Base-by-base conservation (phyloP, 441 rosid species). In the Populus hybrid region DNA sequence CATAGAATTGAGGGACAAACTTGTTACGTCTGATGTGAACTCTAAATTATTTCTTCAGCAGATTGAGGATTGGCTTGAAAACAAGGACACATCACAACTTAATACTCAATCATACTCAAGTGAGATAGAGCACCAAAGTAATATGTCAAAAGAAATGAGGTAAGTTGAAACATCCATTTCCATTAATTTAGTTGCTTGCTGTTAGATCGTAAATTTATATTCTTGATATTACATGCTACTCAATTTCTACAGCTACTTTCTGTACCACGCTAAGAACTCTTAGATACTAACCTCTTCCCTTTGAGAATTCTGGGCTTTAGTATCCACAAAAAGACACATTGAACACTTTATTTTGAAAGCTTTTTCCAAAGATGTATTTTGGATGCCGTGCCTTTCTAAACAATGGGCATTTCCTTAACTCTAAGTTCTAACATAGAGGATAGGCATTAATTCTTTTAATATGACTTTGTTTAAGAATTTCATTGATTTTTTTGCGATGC, bases 31-130 rank as follows among this genome's bases (percentile, higher is more conserved):
- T 50, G 90, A 89, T 81, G 78, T 67, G 69, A 83, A 83, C 84
- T 82, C 80, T 66, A 77, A 79, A 66, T 79, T 66, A 66, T 69
- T 70, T 65, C 73, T 72, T 86, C 83, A 80, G 73, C 83, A 79
- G 76, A 76, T 88, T 81, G 89, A 85, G 74, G 87, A 83, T 42
- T 76, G 87, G 82, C 75, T 85, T 73, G 82, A 86, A 81, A 83
- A 77, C 73, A 78, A 79, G 74, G 76, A 84, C 26, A 79, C 71
- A 30, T 63, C 76, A 23, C 76, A 79, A 69, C 76, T 72, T 26
- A 73, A 73, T 69, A 64, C 73, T 70, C 82, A 75, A 77, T 54
- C 80, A 67, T 68, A 61, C 76, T 79, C 61, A 28, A 67, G 75
- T 78, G 86, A 89, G 84, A 63, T 76, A 32, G 87, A 83, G 67